These are phyloP conservation scores for Pseudocercospora musae DNA, from an alignment of 2,329 filamentous ascomycete genomes.

Conservation along the genomic window DNA sequence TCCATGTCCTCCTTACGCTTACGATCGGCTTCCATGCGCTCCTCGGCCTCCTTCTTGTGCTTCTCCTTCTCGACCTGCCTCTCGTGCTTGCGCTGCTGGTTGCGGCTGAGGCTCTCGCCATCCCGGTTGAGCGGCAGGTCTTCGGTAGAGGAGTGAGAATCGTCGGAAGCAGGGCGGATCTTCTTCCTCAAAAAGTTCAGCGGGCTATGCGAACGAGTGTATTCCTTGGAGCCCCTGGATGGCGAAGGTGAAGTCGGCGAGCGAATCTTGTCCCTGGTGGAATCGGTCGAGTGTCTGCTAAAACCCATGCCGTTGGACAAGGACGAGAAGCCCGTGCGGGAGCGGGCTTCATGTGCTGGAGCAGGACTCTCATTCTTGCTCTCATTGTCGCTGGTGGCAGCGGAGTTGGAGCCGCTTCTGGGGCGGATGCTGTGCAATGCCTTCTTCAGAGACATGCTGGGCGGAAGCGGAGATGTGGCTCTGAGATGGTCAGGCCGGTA, in stretches of 20 bases:
- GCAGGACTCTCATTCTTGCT: constrained; percentile 18
- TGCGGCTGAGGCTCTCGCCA: constrained; percentile 49
- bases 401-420: constrained; percentile 28
- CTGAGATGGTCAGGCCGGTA: background rate
- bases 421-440: constrained; percentile 45
- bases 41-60: constrained; percentile 42
- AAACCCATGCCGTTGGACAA: constrained; percentile 26
- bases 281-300: constrained; percentile 20
- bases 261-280: constrained; percentile 15
- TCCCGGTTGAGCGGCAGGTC: constrained; percentile 47
- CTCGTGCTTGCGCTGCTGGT: constrained; percentile 50
- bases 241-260: constrained; percentile 18
- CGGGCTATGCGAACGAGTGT: constrained; percentile 34
- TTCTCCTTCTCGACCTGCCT: constrained; percentile 45
- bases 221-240: constrained; percentile 26
- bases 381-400: constrained; percentile 21
- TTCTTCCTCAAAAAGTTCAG: constrained; percentile 35
- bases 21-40: constrained; percentile 45
- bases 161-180: constrained; percentile 29
- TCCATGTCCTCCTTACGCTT: constrained; percentile 49
- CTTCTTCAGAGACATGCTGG: constrained; percentile 43
- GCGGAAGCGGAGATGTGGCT: background rate
- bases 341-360: constrained; percentile 6
- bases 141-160: constrained; percentile 36
- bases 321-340: constrained; percentile 27